Percentiles rank a stretch among this genome's conserved stretches.
Evolutionary conservation across 2,329 filamentous ascomycete genomes (phyloP).

Genomic region (Penicillium sp.): DNA sequence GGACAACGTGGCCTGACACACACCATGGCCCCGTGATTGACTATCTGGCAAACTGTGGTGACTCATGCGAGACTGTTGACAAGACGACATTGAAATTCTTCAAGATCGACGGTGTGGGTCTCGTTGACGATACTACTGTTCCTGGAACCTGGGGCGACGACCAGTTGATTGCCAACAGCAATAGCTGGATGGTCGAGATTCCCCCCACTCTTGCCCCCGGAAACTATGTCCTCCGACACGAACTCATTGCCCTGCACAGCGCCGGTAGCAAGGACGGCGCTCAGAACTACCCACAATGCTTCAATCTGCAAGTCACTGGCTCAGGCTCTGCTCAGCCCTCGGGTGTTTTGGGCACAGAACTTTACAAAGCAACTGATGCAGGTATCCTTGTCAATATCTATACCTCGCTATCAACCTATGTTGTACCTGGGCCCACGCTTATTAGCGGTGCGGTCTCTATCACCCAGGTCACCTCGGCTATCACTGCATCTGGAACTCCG

Average conservation of each 20-base stretch:
- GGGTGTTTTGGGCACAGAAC: constrained; percentile 56
- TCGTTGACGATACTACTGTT: constrained; percentile 50
- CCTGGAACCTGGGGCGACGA: constrained; percentile 63
- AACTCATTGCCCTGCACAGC: constrained; percentile 59
- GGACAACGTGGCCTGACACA: constrained; percentile 68
- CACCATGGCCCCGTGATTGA: constrained; percentile 68
- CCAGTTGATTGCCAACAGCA: constrained; percentile 56
- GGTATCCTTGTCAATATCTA: constrained; percentile 67
- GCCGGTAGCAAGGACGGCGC: constrained; percentile 50
- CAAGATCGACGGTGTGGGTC: constrained; percentile 66
- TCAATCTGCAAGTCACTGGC: constrained; percentile 64
- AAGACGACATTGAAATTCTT: constrained; percentile 62
- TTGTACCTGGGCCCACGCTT: constrained; percentile 57
- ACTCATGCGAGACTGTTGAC: constrained; percentile 60
- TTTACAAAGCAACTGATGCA: constrained; percentile 62
- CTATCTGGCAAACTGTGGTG: constrained; percentile 65
- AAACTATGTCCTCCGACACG: constrained; percentile 59
- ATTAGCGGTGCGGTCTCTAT: constrained; percentile 30
- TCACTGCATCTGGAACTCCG: constrained; percentile 28
- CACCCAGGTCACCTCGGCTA: constrained; percentile 22
- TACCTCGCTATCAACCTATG: constrained; percentile 55
- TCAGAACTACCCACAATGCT: constrained; percentile 62
- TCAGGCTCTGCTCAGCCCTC: constrained; percentile 53
- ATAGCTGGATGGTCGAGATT: constrained; percentile 54
- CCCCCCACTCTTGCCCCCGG: constrained; percentile 54